phyloP scores from a whole-genome alignment of 345 rosid species.

The Sonneratia alba region DNA sequence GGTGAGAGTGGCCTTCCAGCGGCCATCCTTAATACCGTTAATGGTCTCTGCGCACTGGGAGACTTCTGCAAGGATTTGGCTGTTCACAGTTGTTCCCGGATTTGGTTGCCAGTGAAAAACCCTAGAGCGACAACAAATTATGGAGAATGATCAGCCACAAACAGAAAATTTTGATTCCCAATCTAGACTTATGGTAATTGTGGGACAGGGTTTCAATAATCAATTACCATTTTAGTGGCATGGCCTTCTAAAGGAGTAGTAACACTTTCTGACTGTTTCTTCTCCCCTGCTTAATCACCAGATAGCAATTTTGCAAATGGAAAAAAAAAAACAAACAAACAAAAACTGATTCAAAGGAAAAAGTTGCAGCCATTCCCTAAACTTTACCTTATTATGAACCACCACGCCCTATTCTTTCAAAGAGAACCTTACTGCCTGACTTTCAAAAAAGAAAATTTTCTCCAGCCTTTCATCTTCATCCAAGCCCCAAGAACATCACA shows the following conservation, averaged over 20 bases:
- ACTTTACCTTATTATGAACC: background rate
- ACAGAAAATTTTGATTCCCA: background rate
- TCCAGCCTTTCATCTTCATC: background rate
- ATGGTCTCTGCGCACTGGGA: constrained; percentile 77
- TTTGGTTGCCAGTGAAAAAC: constrained; percentile 92
- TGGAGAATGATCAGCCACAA: background rate
- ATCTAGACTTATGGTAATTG: background rate
- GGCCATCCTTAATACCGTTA: constrained; percentile 77
- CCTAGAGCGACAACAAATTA: constrained; percentile 33
- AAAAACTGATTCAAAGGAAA: background rate
- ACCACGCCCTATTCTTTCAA: background rate
- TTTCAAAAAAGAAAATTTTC: background rate
- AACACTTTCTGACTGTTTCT: background rate
- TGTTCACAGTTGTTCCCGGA: constrained; percentile 70
- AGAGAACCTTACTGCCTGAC: background rate
- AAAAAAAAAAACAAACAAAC: too few species aligned
- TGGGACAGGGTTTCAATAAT: background rate
- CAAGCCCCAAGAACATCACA: background rate
- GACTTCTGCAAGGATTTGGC: constrained; percentile 75
- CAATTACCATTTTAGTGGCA: constrained; percentile 47
- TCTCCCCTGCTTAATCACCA: background rate
- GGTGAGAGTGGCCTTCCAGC: constrained; percentile 82
- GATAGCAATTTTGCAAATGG: background rate
- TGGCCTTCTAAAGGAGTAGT: background rate
- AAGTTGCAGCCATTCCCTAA: background rate